Percentiles rank a stretch among this genome's conserved stretches.
Evolutionary conservation across 306 rosid genomes (phyloP).

Genomic region (Gastrolobium bilobum): DNA sequence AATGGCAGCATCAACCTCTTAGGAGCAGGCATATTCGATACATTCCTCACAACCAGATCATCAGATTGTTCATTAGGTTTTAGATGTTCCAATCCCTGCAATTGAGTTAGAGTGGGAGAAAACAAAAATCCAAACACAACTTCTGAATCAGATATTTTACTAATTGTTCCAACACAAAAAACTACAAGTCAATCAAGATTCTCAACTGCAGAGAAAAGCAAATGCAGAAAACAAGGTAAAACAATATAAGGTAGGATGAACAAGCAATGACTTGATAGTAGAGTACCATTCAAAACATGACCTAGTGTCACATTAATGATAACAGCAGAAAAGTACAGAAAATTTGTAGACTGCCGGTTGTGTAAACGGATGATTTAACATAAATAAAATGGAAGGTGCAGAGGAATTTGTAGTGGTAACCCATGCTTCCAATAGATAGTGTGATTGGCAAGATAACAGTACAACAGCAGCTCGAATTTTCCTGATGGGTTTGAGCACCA

Average conservation of each 20-base stretch:
- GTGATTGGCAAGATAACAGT: constrained; percentile 1
- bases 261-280: background rate
- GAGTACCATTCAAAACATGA: constrained; percentile 35
- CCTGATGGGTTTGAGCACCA: constrained; percentile 11
- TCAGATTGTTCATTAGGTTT: constrained; percentile 55
- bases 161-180: constrained; percentile 17
- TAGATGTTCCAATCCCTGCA: constrained; percentile 66
- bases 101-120: constrained; percentile 56
- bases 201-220: constrained; percentile 33
- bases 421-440: constrained; percentile 8
- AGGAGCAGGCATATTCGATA: constrained; percentile 83
- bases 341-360: background rate
- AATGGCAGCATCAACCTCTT: constrained; percentile 70
- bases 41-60: constrained; percentile 66
- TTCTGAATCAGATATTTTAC: constrained; percentile 50
- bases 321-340: constrained; percentile 3
- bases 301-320: constrained; percentile 13
- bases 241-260: constrained; percentile 17
- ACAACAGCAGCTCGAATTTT: background rate
- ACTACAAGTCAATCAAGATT: constrained; percentile 40
- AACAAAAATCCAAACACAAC: constrained; percentile 56
- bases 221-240: constrained; percentile 10
- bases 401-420: constrained; percentile 5
- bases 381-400: background rate
- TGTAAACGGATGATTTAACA: constrained; percentile 21